Evolutionary conservation across 352 stramenopile genomes (phyloP).

Genomic region (Plasmopara halstedii): DNA sequence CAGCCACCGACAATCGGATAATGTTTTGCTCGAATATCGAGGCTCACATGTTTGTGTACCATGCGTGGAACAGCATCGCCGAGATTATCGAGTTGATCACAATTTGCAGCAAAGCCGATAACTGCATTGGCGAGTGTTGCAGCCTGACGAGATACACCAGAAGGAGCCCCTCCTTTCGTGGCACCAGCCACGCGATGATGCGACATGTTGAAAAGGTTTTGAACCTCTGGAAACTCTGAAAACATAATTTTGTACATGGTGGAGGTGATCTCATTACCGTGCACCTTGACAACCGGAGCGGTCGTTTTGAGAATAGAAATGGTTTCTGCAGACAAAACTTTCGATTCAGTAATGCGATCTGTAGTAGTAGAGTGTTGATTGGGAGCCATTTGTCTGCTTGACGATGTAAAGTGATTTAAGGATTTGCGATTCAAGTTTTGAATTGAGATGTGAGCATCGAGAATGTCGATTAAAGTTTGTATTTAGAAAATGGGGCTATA

Average conservation of each 20-base stretch:
- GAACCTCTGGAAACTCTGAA: constrained; percentile 47
- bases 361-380: neutral
- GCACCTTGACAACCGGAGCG: constrained; percentile 46
- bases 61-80: constrained; percentile 46
- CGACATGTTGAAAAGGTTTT: constrained; percentile 65
- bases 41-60: constrained; percentile 51
- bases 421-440: too few species aligned
- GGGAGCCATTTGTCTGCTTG: too few species aligned
- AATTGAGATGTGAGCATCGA: too few species aligned
- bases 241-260: constrained; percentile 72
- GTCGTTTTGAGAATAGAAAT: constrained; percentile 60
- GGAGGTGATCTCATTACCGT: constrained; percentile 55
- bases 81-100: constrained; percentile 43
- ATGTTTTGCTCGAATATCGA: constrained; percentile 59
- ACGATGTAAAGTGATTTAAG: too few species aligned
- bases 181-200: constrained; percentile 45
- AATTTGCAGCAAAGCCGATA: constrained; percentile 53
- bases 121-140: constrained; percentile 47
- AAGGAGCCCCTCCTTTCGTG: constrained; percentile 13
- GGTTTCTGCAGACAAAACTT: constrained; percentile 28
- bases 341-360: constrained; percentile 5
- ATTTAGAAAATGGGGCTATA: too few species aligned
- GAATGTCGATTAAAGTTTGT: too few species aligned
- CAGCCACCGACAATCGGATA: constrained; percentile 57
- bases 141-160: constrained; percentile 33